A percentile compares a stretch with the other conserved stretches of the same genome.
These are phyloP conservation scores for Akanthomyces lecanii DNA, from an alignment of 2,329 filamentous ascomycete genomes.

Conservation along the genomic window DNA sequence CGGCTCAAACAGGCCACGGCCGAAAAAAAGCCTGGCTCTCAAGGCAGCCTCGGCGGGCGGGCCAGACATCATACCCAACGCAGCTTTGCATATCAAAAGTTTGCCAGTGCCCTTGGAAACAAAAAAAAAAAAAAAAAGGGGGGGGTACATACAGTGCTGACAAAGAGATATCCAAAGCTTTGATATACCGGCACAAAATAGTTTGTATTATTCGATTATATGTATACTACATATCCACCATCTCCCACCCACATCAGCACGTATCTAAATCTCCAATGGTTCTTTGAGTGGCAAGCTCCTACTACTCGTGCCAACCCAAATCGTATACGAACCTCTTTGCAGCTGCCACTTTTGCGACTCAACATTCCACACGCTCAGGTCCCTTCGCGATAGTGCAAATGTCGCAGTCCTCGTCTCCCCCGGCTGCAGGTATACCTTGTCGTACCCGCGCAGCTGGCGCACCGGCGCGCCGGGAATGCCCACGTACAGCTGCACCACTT, in stretches of 20 bases:
- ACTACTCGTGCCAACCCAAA: conserved; percentile 47
- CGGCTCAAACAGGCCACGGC: too few species aligned
- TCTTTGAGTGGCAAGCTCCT: conserved; percentile 40
- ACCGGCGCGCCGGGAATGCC: conserved; percentile 50
- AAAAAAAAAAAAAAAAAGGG: too few species aligned
- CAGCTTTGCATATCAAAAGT: too few species aligned
- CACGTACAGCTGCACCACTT: conserved; percentile 48
- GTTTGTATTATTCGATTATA: background rate
- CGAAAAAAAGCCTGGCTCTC: too few species aligned
- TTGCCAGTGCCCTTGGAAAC: too few species aligned
- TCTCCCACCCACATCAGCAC: background rate
- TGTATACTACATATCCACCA: background rate
- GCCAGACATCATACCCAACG: too few species aligned
- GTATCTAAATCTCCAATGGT: conserved; percentile 31
- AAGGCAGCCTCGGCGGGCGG: too few species aligned
- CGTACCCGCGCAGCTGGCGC: conserved; percentile 62
- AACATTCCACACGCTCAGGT: conserved; percentile 64
- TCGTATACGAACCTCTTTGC: conserved; percentile 38
- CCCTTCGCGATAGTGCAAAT: conserved; percentile 56
- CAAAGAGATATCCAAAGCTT: too few species aligned
- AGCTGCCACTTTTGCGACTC: conserved; percentile 57
- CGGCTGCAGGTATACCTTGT: conserved; percentile 51
- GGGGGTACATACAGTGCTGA: too few species aligned
- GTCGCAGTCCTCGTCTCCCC: conserved; percentile 41
- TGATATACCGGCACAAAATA: too few species aligned